Evolutionary conservation across 257 asterid species (phyloP).

Genomic region (Solanum sparsipilum): DNA sequence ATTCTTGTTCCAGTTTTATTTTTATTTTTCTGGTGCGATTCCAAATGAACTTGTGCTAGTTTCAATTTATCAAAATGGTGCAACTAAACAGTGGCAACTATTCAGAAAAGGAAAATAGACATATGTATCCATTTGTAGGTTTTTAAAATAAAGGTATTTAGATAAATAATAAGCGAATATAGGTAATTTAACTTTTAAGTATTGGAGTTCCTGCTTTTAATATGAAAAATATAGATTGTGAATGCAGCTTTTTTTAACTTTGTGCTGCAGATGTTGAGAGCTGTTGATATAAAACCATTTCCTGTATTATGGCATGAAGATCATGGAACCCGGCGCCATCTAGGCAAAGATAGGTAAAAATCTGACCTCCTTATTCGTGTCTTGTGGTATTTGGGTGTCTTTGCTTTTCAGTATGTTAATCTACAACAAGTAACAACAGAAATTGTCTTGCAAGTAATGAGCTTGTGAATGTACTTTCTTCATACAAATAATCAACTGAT

Average conservation of each 20-base stretch:
- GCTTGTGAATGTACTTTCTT: neutral
- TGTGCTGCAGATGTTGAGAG: constrained; percentile 45
- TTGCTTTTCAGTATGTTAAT: neutral
- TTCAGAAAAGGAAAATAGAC: neutral
- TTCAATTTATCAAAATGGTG: neutral
- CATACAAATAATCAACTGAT: neutral
- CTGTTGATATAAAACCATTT: constrained; percentile 59
- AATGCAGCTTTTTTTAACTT: constrained; percentile 1
- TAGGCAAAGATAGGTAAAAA: constrained; percentile 53
- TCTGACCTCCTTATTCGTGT: neutral
- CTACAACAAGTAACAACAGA: neutral
- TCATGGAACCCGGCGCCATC: constrained; percentile 50
- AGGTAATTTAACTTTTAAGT: neutral
- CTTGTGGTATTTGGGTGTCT: neutral
- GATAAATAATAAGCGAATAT: neutral
- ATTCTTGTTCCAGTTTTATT: neutral
- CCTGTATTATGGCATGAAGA: constrained; percentile 95
- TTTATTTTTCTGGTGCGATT: neutral
- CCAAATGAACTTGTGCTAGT: neutral
- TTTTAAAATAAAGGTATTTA: neutral
- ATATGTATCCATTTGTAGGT: neutral
- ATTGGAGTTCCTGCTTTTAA: neutral
- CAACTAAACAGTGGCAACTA: neutral
- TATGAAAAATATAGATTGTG: neutral
- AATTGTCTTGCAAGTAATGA: neutral